phyloP scores from a whole-genome alignment of 2,329 filamentous ascomycete genomes.

The Calonectria hongkongensis region DNA sequence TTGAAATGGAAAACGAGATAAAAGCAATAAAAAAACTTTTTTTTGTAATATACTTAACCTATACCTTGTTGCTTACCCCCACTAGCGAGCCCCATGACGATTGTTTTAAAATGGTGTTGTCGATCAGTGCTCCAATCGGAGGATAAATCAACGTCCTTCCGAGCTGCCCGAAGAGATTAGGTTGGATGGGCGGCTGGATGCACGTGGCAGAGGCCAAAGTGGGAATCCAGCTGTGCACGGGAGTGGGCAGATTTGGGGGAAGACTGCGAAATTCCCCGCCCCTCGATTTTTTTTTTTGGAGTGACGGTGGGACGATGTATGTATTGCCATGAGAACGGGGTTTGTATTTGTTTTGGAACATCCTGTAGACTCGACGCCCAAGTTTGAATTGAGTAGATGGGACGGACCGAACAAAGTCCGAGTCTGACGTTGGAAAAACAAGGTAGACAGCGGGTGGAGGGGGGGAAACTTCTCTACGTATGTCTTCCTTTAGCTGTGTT shows the following conservation, averaged over 20 bases:
- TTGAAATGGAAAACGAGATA: background rate
- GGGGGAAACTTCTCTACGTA: background rate
- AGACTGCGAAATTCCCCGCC: background rate
- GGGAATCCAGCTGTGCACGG: background rate
- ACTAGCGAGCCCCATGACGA: background rate
- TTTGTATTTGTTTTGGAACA: no score
- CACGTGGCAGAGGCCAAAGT: conserved; percentile 21
- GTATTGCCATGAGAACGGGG: no score
- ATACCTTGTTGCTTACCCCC: background rate
- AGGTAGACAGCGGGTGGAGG: background rate
- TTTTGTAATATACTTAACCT: background rate
- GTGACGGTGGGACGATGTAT: background rate
- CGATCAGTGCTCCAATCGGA: conserved; percentile 18
- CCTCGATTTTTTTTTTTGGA: background rate
- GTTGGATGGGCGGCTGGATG: conserved; percentile 1
- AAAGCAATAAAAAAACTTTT: background rate
- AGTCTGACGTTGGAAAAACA: background rate
- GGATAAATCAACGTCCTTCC: background rate
- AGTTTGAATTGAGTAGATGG: no score
- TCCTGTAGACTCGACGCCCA: no score
- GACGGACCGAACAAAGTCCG: no score
- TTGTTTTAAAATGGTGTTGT: background rate
- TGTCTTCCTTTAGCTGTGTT: background rate
- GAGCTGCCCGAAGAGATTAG: conserved; percentile 15
- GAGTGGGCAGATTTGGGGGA: background rate